Evolutionary conservation across 2,329 filamentous ascomycete species (phyloP).

Genomic region (Sclerotinia nivalis): DNA sequence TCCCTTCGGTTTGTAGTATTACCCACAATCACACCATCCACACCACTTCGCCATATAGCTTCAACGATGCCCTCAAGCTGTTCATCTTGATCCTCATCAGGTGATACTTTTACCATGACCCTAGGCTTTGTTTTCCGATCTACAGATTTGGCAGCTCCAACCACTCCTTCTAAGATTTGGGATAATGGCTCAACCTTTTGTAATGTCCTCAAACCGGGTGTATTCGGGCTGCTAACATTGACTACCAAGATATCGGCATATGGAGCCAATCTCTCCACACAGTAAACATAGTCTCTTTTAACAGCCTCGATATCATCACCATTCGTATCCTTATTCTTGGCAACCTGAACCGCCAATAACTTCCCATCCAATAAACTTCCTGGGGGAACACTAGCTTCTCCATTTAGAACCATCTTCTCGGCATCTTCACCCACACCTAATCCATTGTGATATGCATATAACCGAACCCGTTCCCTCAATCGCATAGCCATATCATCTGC

Average conservation of each 20-base stretch:
- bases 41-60: conserved; percentile 78
- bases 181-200: conserved; percentile 85
- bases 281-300: conserved; percentile 81
- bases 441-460: conserved; percentile 71
- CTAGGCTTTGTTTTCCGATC: conserved; percentile 71
- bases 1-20: conserved; percentile 90
- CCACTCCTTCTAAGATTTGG: conserved; percentile 76
- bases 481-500: conserved; percentile 82
- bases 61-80: conserved; percentile 88
- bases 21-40: conserved; percentile 93
- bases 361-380: conserved; percentile 77
- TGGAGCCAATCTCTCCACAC: conserved; percentile 75
- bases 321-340: conserved; percentile 93
- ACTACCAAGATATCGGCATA: conserved; percentile 98
- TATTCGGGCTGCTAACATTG: conserved; percentile 97
- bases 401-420: conserved; percentile 74
- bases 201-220: conserved; percentile 82
- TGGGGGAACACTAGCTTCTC: conserved; percentile 73
- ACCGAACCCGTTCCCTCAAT: conserved; percentile 73
- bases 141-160: conserved; percentile 69
- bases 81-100: conserved; percentile 83
- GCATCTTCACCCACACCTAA: conserved; percentile 61
- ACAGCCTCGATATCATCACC: conserved; percentile 84
- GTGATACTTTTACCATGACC: conserved; percentile 98
- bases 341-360: conserved; percentile 86